Conservation (phyloP, 2,329 filamentous ascomycete species). For the Neophaeococcomyces aloes region DNA sequence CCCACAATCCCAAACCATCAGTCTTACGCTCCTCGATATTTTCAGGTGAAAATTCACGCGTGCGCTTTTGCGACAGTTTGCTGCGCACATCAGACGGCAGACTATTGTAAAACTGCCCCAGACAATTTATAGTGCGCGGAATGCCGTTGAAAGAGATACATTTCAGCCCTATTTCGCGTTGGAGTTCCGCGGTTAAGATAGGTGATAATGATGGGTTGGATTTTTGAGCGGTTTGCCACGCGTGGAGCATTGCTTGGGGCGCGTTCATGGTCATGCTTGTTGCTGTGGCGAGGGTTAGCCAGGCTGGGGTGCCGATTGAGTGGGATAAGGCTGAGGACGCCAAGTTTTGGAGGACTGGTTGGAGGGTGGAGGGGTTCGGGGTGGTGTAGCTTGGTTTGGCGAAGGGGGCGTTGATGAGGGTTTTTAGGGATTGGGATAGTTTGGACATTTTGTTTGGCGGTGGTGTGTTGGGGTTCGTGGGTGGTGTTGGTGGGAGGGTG, state of each 20-base stretch:
- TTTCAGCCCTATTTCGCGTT: conserved; percentile 38
- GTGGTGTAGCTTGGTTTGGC: conserved; percentile 55
- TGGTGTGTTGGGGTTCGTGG: neutral
- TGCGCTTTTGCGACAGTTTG: conserved; percentile 46
- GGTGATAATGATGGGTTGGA: conserved; percentile 25
- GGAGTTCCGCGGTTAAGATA: conserved; percentile 29
- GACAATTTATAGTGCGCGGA: conserved; percentile 71
- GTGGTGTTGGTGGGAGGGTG: neutral
- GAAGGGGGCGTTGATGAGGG: conserved; percentile 60
- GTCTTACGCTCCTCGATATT: conserved; percentile 46
- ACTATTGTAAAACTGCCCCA: conserved; percentile 57
- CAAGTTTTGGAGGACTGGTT: conserved; percentile 54
- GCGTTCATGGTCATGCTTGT: conserved; percentile 82
- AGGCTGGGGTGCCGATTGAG: conserved; percentile 53
- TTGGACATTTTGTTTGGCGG: conserved; percentile 51
- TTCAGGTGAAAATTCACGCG: conserved; percentile 41
- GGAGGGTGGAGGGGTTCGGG: conserved; percentile 50
- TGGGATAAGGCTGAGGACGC: conserved; percentile 52
- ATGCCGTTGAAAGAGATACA: conserved; percentile 46
- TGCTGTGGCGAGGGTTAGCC: conserved; percentile 63
- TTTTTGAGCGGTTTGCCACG: conserved; percentile 50
- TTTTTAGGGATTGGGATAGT: conserved; percentile 59
- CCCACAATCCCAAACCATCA: conserved; percentile 60
- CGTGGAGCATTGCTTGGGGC: conserved; percentile 49
- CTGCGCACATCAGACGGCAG: conserved; percentile 49